phyloP scores from a whole-genome alignment of 2,329 filamentous ascomycete species.

The Fusarium graminum region DNA sequence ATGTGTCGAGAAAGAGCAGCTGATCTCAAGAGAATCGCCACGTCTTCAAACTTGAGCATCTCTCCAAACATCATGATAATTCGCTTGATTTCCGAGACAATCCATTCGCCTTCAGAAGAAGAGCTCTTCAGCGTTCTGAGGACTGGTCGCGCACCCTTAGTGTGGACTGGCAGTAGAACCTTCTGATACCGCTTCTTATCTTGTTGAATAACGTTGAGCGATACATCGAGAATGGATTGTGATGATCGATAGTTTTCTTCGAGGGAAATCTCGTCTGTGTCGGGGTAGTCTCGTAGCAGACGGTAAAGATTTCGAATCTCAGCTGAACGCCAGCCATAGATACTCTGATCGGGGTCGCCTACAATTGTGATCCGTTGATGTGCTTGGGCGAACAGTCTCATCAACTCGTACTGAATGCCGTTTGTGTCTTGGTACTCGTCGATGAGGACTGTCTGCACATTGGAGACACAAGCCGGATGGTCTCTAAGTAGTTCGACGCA shows the following conservation, averaged over 20 bases:
- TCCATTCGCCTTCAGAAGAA: conserved; percentile 85
- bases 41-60: conserved; percentile 80
- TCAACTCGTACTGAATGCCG: conserved; percentile 92
- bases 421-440: conserved; percentile 99
- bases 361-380: conserved; percentile 89
- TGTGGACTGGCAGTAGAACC: conserved; percentile 82
- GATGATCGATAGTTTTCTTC: conserved; percentile 97
- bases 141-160: conserved; percentile 82
- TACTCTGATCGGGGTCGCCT: conserved; percentile 96
- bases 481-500: conserved; percentile 82
- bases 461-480: conserved; percentile 84
- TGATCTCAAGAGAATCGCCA: conserved; percentile 89
- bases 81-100: conserved; percentile 85
- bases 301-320: conserved; percentile 89
- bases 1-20: conserved; percentile 87
- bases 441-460: conserved; percentile 90
- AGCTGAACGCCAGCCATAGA: conserved; percentile 94
- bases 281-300: conserved; percentile 80
- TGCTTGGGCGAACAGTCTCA: conserved; percentile 84
- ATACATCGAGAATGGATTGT: conserved; percentile 82
- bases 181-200: conserved; percentile 86
- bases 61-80: conserved; percentile 77
- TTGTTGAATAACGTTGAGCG: conserved; percentile 90
- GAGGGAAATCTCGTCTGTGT: conserved; percentile 84
- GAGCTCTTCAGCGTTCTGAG: conserved; percentile 79